phyloP scores from a whole-genome alignment of 2,329 filamentous ascomycete genomes.

The Epichloe elymi region DNA sequence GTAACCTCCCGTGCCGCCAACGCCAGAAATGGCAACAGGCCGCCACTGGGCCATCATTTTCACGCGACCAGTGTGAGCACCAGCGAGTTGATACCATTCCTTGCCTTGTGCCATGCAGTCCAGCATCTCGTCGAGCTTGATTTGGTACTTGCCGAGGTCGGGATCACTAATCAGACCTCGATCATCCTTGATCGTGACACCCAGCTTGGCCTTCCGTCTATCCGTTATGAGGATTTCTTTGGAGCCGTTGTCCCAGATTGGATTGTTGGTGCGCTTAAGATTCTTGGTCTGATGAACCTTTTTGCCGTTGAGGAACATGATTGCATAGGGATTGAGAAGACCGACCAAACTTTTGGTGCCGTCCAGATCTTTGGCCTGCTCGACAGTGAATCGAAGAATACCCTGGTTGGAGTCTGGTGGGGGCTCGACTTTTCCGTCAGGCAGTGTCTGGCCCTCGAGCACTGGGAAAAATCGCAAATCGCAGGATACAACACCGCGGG shows the following conservation, averaged over 20 bases:
- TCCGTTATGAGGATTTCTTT: conserved; percentile 96
- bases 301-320: conserved; percentile 81
- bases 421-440: conserved; percentile 66
- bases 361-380: conserved; percentile 94
- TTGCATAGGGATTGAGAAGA: conserved; percentile 79
- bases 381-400: conserved; percentile 84
- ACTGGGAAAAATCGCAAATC: conserved; percentile 96
- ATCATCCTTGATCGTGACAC: conserved; percentile 90
- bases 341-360: conserved; percentile 85
- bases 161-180: conserved; percentile 74
- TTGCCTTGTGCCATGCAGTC: conserved; percentile 84
- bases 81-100: conserved; percentile 87
- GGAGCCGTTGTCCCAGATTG: conserved; percentile 84
- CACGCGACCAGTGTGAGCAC: conserved; percentile 67
- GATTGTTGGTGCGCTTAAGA: conserved; percentile 93
- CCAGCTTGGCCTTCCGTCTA: conserved; percentile 77
- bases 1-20: conserved; percentile 75
- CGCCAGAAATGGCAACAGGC: conserved; percentile 74
- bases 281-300: conserved; percentile 82
- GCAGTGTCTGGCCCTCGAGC: conserved; percentile 54
- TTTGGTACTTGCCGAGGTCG: conserved; percentile 81
- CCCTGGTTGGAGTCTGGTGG: conserved; percentile 84
- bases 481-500: conserved; percentile 63
- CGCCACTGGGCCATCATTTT: conserved; percentile 95
- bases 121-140: conserved; percentile 87